Conservation (phyloP, 192 early-diverging fungal genomes). For the Phycomyces nitens region DNA sequence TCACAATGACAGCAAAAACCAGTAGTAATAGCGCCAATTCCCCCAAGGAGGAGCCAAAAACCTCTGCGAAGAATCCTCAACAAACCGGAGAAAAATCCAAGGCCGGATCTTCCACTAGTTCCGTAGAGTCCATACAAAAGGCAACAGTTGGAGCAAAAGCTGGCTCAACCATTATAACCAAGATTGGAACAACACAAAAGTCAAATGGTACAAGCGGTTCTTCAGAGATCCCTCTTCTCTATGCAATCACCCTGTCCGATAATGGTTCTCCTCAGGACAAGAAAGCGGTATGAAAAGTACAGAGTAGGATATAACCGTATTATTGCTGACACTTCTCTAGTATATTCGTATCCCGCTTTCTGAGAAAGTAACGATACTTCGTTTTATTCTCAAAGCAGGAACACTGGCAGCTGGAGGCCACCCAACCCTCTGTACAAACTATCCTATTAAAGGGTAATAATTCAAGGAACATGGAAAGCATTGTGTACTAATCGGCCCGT, state of each 20-base stretch:
- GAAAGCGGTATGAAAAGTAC: slow-evolving; percentile 42
- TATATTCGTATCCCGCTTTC: slow-evolving; percentile 76
- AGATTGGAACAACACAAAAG: background rate
- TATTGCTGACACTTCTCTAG: slow-evolving; percentile 37
- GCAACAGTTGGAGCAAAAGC: background rate
- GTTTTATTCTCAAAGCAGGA: slow-evolving; percentile 80
- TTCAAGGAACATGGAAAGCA: slow-evolving; percentile 26
- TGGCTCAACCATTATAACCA: background rate
- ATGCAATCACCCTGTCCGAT: slow-evolving; percentile 50
- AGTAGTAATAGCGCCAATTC: too few species aligned
- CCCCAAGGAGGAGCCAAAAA: too few species aligned
- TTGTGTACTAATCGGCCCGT: slow-evolving; percentile 30
- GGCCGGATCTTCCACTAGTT: too few species aligned
- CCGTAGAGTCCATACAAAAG: background rate
- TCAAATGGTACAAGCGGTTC: background rate
- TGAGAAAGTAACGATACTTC: slow-evolving; percentile 60
- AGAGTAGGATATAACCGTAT: background rate
- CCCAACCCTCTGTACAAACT: slow-evolving; percentile 82
- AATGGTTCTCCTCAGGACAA: slow-evolving; percentile 53
- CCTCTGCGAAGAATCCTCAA: too few species aligned
- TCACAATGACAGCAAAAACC: too few species aligned
- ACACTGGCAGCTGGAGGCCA: slow-evolving; percentile 62
- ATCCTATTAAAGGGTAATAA: slow-evolving; percentile 71
- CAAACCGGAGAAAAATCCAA: too few species aligned
- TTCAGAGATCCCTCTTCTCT: slow-evolving; percentile 20